These are phyloP conservation scores for Gardenia jasminoides DNA, from an alignment of 257 asterid species.

Conservation along the genomic window DNA sequence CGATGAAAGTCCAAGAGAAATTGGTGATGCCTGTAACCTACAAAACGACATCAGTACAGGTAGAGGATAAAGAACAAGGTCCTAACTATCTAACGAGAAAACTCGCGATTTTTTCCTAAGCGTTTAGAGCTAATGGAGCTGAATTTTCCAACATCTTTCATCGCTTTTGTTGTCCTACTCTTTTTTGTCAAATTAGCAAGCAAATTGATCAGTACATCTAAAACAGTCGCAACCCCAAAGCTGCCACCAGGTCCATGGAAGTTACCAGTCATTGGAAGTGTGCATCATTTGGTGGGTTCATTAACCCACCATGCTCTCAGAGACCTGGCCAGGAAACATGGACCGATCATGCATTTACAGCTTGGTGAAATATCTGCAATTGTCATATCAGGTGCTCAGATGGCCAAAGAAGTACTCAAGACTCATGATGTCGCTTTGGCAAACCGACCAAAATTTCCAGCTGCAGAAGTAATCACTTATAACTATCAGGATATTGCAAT, in stretches of 20 bases:
- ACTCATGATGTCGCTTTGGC: conserved; percentile 25
- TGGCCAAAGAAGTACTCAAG: conserved; percentile 25
- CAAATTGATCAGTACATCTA: not conserved
- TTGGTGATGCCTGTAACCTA: too few species aligned
- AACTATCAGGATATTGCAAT: conserved; percentile 19
- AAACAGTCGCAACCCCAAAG: not conserved
- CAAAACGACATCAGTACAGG: too few species aligned
- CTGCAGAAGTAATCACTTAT: conserved; percentile 12
- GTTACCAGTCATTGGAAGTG: conserved; percentile 22
- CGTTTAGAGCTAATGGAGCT: too few species aligned
- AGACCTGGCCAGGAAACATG: conserved; percentile 20
- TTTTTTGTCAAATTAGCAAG: not conserved
- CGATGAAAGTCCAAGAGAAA: too few species aligned
- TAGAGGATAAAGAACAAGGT: too few species aligned
- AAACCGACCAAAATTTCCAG: conserved; percentile 13
- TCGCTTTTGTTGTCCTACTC: not conserved
- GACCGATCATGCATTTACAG: conserved; percentile 27
- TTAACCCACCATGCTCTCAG: conserved; percentile 15
- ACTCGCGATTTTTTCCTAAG: too few species aligned
- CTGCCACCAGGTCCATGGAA: conserved; percentile 26
- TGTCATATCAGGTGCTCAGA: conserved; percentile 14
- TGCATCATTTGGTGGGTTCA: conserved; percentile 14
- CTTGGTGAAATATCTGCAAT: conserved; percentile 19
- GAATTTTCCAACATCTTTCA: not conserved
- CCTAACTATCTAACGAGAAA: too few species aligned